phyloP scores from a whole-genome alignment of 2,329 filamentous ascomycete species.

The Lizonia empirigonia region DNA sequence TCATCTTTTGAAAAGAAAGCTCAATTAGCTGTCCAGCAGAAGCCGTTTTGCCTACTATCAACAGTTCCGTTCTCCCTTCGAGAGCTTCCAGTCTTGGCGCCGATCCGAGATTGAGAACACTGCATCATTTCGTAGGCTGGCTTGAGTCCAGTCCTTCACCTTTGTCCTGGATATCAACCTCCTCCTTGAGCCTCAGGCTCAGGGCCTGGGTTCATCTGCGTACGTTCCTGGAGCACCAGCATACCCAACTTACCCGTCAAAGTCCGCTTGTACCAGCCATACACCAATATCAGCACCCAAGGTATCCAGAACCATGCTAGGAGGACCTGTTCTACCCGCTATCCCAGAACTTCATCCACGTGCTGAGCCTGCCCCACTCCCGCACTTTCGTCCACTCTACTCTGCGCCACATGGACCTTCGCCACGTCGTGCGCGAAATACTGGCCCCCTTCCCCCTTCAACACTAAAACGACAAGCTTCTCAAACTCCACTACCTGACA shows the following conservation, averaged over 20 bases:
- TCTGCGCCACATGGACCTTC: constrained; percentile 48
- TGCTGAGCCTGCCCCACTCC: constrained; percentile 47
- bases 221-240: constrained; percentile 40
- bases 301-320: constrained; percentile 39
- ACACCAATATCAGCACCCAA: constrained; percentile 34
- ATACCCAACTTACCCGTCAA: constrained; percentile 39
- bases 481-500: constrained; percentile 44
- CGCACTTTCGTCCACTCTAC: constrained; percentile 48
- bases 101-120: not conserved
- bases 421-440: too few species aligned
- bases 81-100: not conserved
- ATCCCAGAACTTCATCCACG: constrained; percentile 47
- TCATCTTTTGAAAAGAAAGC: not conserved
- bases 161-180: constrained; percentile 86
- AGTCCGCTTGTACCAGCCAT: constrained; percentile 33
- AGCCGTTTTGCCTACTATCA: too few species aligned
- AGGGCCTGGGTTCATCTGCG: constrained; percentile 59
- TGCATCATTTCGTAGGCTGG: not conserved
- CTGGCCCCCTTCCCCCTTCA: constrained; percentile 30
- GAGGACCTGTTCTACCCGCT: constrained; percentile 47
- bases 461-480: constrained; percentile 45
- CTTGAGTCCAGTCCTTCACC: not conserved
- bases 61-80: not conserved
- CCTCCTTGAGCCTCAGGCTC: constrained; percentile 79
- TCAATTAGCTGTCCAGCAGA: too few species aligned